Percentiles rank a stretch among this genome's conserved stretches.
Evolutionary conservation across 179 eudicot species (phyloP).

Genomic region (Vitellaria paradoxa): DNA sequence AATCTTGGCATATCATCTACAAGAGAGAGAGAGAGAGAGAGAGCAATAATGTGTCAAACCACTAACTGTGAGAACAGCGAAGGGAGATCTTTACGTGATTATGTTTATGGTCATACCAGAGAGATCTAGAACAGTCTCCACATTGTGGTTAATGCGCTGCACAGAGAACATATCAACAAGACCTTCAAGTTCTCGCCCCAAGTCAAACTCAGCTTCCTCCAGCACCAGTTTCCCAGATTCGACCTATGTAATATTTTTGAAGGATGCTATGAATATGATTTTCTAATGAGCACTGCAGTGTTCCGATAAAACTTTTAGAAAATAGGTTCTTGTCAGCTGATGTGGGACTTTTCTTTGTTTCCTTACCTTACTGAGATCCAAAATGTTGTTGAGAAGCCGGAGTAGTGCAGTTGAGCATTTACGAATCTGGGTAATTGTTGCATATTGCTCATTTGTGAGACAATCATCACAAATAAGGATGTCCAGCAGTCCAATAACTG

Average conservation of each 20-base stretch:
- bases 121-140: constrained; percentile 87
- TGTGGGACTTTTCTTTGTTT: too few species aligned
- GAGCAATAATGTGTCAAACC: neutral
- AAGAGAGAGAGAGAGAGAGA: constrained; percentile 8
- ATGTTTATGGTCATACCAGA: constrained; percentile 47
- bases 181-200: constrained; percentile 96
- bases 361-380: constrained; percentile 93
- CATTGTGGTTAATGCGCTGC: constrained; percentile 89
- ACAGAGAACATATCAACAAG: constrained; percentile 96
- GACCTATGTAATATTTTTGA: constrained; percentile 46
- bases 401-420: constrained; percentile 93
- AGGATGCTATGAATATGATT: neutral
- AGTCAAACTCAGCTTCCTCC: constrained; percentile 89
- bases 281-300: neutral
- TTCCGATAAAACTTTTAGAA: too few species aligned
- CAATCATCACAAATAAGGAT: constrained; percentile 80
- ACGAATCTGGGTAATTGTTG: constrained; percentile 82
- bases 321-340: neutral
- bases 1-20: constrained; percentile 94
- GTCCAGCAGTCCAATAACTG: constrained; percentile 95
- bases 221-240: constrained; percentile 95
- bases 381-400: constrained; percentile 90
- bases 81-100: neutral
- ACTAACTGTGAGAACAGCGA: neutral
- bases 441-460: constrained; percentile 84